Evolutionary conservation across 208 protist species (phyloP).

Genomic region (Trypanosoma melophagium): DNA sequence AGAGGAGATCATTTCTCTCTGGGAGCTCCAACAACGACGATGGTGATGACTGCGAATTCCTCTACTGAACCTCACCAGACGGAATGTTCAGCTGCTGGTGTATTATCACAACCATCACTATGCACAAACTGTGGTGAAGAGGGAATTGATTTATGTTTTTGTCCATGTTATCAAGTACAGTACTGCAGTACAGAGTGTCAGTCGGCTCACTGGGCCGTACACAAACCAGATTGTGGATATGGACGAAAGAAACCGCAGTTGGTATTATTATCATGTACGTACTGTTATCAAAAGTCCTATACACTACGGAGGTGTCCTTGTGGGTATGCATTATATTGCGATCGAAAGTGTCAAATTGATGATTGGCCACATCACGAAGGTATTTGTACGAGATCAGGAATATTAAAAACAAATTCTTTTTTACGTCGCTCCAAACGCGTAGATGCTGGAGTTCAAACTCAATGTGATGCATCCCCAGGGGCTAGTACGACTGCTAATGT

Average conservation of each 20-base stretch:
- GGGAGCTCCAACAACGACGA: background rate
- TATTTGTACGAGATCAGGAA: background rate
- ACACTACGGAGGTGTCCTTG: constrained; percentile 28
- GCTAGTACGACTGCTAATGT: too few relatives aligned
- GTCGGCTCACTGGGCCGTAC: constrained; percentile 42
- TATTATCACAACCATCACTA: background rate
- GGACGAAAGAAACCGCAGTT: background rate
- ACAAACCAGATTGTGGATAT: constrained; percentile 15
- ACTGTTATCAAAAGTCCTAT: constrained; percentile 14
- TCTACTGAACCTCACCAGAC: too few relatives aligned
- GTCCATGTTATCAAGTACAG: constrained; percentile 33
- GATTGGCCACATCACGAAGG: constrained; percentile 22
- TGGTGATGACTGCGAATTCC: too few relatives aligned
- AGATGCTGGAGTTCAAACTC: constrained; percentile 13
- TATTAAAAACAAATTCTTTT: background rate
- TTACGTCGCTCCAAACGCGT: too few relatives aligned
- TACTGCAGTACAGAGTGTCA: constrained; percentile 51
- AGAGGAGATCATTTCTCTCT: background rate
- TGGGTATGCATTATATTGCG: constrained; percentile 30
- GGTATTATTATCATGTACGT: constrained; percentile 3
- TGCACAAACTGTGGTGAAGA: constrained; percentile 7
- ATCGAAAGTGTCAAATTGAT: constrained; percentile 16
- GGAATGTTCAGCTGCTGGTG: too few relatives aligned
- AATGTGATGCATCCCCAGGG: background rate
- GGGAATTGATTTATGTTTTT: constrained; percentile 15